These are phyloP conservation scores for Teunomyces panamensis DNA, from an alignment of 805 yeast species.

Conservation along the genomic window DNA sequence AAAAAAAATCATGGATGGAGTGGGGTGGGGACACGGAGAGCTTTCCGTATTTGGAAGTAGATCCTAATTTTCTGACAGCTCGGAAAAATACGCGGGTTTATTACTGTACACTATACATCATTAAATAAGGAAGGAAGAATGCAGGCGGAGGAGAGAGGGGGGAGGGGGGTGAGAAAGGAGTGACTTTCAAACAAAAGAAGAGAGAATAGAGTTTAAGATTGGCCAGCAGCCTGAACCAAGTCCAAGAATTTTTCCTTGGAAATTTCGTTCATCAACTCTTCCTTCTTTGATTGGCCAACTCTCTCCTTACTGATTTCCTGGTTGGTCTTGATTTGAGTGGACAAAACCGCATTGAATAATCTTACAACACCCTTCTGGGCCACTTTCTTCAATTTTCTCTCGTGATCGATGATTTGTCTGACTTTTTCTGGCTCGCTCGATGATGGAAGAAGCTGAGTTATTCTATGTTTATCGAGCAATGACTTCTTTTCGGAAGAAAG, in stretches of 20 bases:
- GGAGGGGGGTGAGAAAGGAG: neutral
- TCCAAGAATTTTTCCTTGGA: constrained; percentile 89
- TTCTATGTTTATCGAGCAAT: constrained; percentile 62
- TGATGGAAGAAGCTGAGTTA: constrained; percentile 63
- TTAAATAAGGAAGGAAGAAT: no score
- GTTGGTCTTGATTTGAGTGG: constrained; percentile 66
- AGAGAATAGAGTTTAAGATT: constrained; percentile 12
- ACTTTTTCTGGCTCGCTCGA: constrained; percentile 55
- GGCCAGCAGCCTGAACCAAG: constrained; percentile 77
- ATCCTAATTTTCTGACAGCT: neutral
- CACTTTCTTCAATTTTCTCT: constrained; percentile 65
- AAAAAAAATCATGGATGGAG: no score
- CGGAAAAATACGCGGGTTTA: neutral
- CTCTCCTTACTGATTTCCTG: constrained; percentile 47
- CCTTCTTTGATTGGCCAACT: constrained; percentile 47
- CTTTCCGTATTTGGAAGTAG: neutral
- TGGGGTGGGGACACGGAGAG: neutral
- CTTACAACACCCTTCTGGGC: constrained; percentile 89
- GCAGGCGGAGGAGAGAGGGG: neutral
- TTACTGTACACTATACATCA: neutral
- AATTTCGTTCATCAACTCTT: constrained; percentile 67
- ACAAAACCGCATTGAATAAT: constrained; percentile 77
- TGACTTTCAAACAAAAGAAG: no score
- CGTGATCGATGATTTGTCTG: constrained; percentile 61
- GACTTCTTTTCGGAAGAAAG: constrained; percentile 69